Base-by-base conservation (phyloP, 169 alveolate species). In the Plasmodium knowlesi region DNA sequence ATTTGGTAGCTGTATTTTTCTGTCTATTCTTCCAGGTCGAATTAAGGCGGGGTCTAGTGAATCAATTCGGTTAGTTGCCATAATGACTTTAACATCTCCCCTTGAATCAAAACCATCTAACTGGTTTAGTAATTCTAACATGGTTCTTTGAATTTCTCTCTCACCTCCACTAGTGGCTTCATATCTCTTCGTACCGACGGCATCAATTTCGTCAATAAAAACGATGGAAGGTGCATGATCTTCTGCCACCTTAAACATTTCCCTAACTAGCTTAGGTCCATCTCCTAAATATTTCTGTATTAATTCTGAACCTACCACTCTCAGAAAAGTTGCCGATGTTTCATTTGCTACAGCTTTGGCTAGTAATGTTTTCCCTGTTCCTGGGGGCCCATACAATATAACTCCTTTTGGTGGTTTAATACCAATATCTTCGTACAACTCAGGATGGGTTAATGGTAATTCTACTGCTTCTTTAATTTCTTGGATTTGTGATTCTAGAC, bases 21-120 rank as follows among this genome's bases (percentile, higher is more conserved):
- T 98, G 96, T 99, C 99, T 92, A 99, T 99, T 90, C 99, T 97
- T 50, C 99, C 99, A 2, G 99, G 99, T 73, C 99, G 96, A 70
- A 99, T 99, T 88, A 99, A 96, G 28, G 99, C 99, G 10, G 99
- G 99, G 92, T 99, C 99, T 34, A 99, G 97, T 1, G 99, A 95
- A 88, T 99, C 99, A 32, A 99, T 99, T 93, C 99, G 97, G 97
- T 99, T 99, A 0, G 99, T 99, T 5, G 99, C 99, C 98, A 99
- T 97, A 95, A 99, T 99, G 57, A 99, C 99, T 97, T 99, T 99
- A 86, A 99, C 99, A 93, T 99, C 99, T 12, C 99, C 98, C 90
- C 99, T 97, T 19, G 99, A 97, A 96, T 99, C 99, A 97, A 99
- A 99, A 22, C 99, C 99, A 96, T 99, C 99, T 79, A 99, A 97